Conservation (phyloP, 805 yeast species). For the Hanseniaspora pseudoguilliermondii region DNA sequence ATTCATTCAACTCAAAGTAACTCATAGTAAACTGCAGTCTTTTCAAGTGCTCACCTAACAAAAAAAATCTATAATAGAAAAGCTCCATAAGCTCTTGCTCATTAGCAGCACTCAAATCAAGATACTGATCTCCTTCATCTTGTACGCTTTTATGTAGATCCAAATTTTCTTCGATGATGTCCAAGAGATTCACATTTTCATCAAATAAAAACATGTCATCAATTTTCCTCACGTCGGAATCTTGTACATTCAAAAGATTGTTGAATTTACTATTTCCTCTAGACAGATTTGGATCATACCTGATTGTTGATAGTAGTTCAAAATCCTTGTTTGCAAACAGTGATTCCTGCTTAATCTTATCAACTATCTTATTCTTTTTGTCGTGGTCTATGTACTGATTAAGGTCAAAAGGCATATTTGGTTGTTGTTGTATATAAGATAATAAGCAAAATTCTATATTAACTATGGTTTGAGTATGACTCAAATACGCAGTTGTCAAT, state of each 20-base stretch:
- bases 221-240: neutral
- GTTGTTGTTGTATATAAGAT: neutral
- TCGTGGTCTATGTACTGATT: neutral
- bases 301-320: constrained; percentile 53
- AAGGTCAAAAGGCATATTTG: neutral
- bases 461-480: no score
- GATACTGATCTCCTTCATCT: constrained; percentile 13
- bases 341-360: neutral
- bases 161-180: neutral
- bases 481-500: no score
- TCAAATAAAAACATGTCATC: neutral
- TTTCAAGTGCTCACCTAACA: constrained; percentile 50
- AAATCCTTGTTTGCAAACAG: constrained; percentile 27
- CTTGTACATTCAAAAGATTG: constrained; percentile 8
- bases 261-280: neutral
- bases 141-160: neutral
- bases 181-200: neutral
- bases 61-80: constrained; percentile 36
- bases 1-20: constrained; percentile 39
- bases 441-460: neutral
- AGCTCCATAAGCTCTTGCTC: constrained; percentile 14
- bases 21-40: constrained; percentile 43
- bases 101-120: constrained; percentile 3
- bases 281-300: constrained; percentile 55
- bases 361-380: neutral